These are phyloP conservation scores for Parafenestella ontariensis DNA, from an alignment of 2,329 filamentous ascomycete genomes.

Conservation along the genomic window DNA sequence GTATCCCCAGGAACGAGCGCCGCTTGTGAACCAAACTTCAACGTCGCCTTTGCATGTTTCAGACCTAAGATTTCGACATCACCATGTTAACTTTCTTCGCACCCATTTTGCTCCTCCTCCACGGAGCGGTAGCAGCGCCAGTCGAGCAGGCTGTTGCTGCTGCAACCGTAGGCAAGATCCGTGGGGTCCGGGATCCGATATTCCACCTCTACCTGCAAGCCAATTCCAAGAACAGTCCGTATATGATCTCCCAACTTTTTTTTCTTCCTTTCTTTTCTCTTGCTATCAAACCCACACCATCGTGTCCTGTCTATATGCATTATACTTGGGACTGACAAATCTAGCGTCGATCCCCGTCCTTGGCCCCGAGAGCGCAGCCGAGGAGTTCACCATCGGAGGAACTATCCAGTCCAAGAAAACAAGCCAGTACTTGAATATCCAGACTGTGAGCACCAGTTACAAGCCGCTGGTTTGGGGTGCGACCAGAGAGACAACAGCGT, in stretches of 20 bases:
- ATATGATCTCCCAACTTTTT: not conserved
- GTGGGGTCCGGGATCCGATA: conserved; percentile 58
- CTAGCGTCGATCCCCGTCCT: conserved; percentile 56
- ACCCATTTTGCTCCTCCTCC: conserved; percentile 10
- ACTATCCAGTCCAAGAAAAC: conserved; percentile 61
- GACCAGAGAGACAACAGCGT: conserved; percentile 55
- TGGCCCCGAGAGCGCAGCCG: conserved; percentile 58
- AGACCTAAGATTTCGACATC: not conserved
- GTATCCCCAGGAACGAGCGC: not conserved
- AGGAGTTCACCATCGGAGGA: conserved; percentile 59
- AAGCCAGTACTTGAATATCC: conserved; percentile 58
- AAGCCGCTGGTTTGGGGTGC: conserved; percentile 59
- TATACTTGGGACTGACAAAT: not conserved
- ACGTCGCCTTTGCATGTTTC: not conserved
- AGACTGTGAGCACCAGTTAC: conserved; percentile 56
- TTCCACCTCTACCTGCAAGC: conserved; percentile 63
- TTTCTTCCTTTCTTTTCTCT: not conserved
- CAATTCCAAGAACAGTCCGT: conserved; percentile 51
- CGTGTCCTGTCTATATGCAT: too few species aligned
- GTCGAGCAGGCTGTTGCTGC: conserved; percentile 25
- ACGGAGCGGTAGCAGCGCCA: conserved; percentile 14
- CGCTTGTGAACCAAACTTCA: not conserved
- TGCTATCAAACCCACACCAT: not conserved
- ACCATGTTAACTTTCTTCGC: conserved; percentile 13
- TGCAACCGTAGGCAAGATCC: conserved; percentile 59